Conservation (phyloP, 495 filamentous ascomycete genomes). For the Penicillium argentinense region DNA sequence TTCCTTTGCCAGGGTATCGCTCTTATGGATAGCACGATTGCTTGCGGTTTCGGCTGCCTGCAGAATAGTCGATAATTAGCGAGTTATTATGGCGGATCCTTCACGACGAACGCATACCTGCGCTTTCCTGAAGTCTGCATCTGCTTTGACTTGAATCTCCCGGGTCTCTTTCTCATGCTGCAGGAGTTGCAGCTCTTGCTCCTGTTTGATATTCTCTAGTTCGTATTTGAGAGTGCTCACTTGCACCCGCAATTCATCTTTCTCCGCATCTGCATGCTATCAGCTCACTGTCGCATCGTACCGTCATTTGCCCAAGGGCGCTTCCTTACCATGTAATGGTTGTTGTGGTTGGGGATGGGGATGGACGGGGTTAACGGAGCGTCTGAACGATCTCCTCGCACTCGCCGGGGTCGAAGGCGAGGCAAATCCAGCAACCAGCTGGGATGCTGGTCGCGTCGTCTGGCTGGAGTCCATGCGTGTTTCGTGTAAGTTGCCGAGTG, state of each 20-base stretch:
- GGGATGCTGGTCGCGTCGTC: slow-evolving; percentile 31
- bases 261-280: slow-evolving; percentile 43
- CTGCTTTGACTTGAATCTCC: slow-evolving; percentile 69
- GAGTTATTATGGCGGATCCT: background rate
- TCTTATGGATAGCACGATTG: slow-evolving; percentile 65
- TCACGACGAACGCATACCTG: slow-evolving; percentile 47
- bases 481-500: too few relatives aligned
- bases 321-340: slow-evolving; percentile 18
- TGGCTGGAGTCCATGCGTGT: slow-evolving; percentile 35
- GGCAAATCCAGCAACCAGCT: slow-evolving; percentile 31
- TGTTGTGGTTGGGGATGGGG: slow-evolving; percentile 26
- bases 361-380: slow-evolving; percentile 29
- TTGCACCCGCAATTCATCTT: slow-evolving; percentile 68
- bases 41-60: slow-evolving; percentile 67
- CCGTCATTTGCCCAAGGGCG: background rate
- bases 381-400: slow-evolving; percentile 26
- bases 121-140: slow-evolving; percentile 80
- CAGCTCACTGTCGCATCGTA: slow-evolving; percentile 4
- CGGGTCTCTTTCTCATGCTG: slow-evolving; percentile 81
- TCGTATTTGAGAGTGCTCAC: slow-evolving; percentile 70
- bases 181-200: slow-evolving; percentile 73
- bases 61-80: background rate
- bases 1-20: slow-evolving; percentile 69
- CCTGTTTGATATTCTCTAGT: slow-evolving; percentile 74
- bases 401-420: slow-evolving; percentile 34